Conservation (phyloP, 495 filamentous ascomycete species). For the Podospora pseudocomata region DNA sequence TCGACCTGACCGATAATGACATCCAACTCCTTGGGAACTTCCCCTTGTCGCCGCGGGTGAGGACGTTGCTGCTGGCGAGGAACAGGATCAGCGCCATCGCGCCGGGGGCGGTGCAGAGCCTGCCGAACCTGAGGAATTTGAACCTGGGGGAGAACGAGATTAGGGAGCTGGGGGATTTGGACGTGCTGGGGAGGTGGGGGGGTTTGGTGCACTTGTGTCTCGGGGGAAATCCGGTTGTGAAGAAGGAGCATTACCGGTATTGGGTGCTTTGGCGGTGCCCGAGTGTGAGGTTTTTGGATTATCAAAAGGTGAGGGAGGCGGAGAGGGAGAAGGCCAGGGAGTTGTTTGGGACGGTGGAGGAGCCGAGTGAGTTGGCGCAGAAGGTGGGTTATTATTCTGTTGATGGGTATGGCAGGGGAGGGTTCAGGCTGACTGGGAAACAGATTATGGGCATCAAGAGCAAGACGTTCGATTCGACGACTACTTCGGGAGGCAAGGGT, state of each 20-base stretch:
- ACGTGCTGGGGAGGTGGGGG: slow-evolving; percentile 66
- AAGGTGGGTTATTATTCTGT: slow-evolving; percentile 29
- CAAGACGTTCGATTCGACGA: slow-evolving; percentile 64
- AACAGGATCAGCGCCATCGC: slow-evolving; percentile 85
- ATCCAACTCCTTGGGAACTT: slow-evolving; percentile 87
- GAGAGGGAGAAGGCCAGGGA: slow-evolving; percentile 73
- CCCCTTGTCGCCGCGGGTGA: slow-evolving; percentile 83
- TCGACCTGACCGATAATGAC: slow-evolving; percentile 98
- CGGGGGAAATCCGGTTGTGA: slow-evolving; percentile 82
- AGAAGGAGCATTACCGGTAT: slow-evolving; percentile 92
- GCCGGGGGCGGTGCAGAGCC: slow-evolving; percentile 52
- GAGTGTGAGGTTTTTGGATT: slow-evolving; percentile 86
- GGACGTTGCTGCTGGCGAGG: slow-evolving; percentile 80
- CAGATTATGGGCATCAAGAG: slow-evolving; percentile 88
- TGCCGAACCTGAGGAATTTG: slow-evolving; percentile 70
- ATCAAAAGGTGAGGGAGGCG: slow-evolving; percentile 79
- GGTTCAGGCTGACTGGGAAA: background rate
- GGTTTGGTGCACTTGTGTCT: slow-evolving; percentile 75
- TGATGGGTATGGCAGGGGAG: background rate
- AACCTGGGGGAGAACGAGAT: slow-evolving; percentile 76
- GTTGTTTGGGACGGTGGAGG: slow-evolving; percentile 73
- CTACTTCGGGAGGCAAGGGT: slow-evolving; percentile 34
- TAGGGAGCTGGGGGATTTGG: slow-evolving; percentile 78
- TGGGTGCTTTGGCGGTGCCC: slow-evolving; percentile 89
- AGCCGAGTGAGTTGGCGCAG: slow-evolving; percentile 75